Conservation (phyloP, 805 yeast genomes). For the Scheffersomyces amazonensis region DNA sequence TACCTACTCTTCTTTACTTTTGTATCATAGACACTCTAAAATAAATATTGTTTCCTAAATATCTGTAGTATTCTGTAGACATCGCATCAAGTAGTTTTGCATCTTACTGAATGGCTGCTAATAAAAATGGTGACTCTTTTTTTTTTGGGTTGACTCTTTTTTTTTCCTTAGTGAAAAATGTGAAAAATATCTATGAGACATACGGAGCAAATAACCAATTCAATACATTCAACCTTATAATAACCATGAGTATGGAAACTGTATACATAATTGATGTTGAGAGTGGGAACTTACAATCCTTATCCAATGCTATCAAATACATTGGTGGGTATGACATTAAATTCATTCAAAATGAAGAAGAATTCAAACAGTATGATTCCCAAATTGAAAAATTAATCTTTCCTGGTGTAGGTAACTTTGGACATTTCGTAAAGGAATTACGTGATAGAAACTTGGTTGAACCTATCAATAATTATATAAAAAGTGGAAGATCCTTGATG, state of each 20-base stretch:
- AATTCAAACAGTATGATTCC: conserved; percentile 40
- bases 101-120: background rate
- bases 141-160: background rate
- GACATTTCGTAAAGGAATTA: conserved; percentile 82
- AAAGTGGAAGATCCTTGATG: conserved; percentile 83
- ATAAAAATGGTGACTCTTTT: background rate
- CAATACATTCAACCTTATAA: too few relatives aligned
- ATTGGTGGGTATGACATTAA: conserved; percentile 66
- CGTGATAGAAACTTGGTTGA: conserved; percentile 56
- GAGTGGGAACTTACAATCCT: conserved; percentile 89
- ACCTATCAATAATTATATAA: conserved; percentile 66
- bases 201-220: too few relatives aligned
- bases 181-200: background rate
- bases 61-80: too few relatives aligned
- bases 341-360: conserved; percentile 57
- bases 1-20: too few relatives aligned
- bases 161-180: background rate
- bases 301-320: conserved; percentile 78
- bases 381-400: conserved; percentile 61
- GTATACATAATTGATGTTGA: conserved; percentile 87
- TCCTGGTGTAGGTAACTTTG: conserved; percentile 98
- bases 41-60: too few relatives aligned
- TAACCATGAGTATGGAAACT: conserved; percentile 7
- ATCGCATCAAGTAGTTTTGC: too few relatives aligned
- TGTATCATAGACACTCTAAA: too few relatives aligned